Evolutionary conservation across 257 asterid genomes (phyloP).

Genomic region (Solanum microdontum): DNA sequence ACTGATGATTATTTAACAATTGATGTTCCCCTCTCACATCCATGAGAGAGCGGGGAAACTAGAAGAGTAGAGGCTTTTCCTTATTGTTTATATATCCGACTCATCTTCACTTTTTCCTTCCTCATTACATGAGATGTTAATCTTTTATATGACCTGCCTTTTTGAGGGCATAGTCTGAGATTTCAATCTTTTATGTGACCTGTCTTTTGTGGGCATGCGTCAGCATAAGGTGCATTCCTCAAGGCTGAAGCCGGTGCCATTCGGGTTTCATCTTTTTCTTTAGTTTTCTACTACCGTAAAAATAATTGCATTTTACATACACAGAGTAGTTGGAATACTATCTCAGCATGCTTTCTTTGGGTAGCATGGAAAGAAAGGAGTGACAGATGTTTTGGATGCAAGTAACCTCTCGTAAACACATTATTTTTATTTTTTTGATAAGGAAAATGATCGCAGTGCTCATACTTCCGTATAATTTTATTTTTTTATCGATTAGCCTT

Average conservation of each 20-base stretch:
- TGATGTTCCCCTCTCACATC: background rate
- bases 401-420: background rate
- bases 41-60: background rate
- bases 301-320: background rate
- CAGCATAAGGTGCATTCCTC: background rate
- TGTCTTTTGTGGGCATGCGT: background rate
- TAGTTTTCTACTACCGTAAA: background rate
- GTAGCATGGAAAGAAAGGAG: background rate
- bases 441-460: background rate
- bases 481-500: background rate
- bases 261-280: background rate
- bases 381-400: background rate
- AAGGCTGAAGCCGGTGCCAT: background rate
- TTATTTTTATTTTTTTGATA: background rate
- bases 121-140: background rate
- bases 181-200: background rate
- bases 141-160: background rate
- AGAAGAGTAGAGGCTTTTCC: background rate
- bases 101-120: background rate
- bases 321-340: background rate
- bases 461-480: background rate
- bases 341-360: background rate
- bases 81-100: background rate
- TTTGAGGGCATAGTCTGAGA: background rate
- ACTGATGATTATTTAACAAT: background rate